Conservation (phyloP, 75 land plant genomes). For the Cryptomeria japonica region DNA sequence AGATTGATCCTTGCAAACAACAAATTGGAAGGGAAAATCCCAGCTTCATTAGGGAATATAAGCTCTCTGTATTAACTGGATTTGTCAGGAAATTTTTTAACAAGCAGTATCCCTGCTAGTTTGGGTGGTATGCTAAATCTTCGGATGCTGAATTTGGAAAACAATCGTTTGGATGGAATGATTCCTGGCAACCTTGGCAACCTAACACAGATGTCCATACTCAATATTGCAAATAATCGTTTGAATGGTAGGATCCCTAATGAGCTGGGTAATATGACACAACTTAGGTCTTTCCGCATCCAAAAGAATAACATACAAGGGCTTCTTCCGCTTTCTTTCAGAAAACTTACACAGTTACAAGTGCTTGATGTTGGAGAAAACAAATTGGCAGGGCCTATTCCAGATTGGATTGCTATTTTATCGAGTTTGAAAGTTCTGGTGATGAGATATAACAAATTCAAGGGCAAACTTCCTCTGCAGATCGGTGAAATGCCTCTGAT, state of each 20-base stretch:
- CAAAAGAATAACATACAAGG: not conserved
- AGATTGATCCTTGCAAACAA: not conserved
- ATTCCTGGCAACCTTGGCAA: constrained; percentile 31
- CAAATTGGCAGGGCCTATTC: constrained; percentile 40
- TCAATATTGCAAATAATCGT: not conserved
- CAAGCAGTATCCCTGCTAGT: constrained; percentile 52
- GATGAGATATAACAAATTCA: constrained; percentile 50
- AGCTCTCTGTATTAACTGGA: constrained; percentile 23
- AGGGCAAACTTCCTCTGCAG: constrained; percentile 16
- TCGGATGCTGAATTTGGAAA: constrained; percentile 47
- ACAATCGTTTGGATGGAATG: constrained; percentile 57
- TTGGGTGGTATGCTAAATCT: constrained; percentile 32
- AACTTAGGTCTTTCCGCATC: not conserved
- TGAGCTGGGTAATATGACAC: not conserved
- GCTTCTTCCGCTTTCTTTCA: constrained; percentile 17
- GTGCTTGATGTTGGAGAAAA: constrained; percentile 57
- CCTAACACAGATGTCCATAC: not conserved
- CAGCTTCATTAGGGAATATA: not conserved
- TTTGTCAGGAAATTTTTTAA: constrained; percentile 48
- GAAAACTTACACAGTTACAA: constrained; percentile 27
- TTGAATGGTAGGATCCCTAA: not conserved
- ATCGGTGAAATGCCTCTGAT: not conserved
- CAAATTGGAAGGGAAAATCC: constrained; percentile 1
- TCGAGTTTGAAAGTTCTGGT: constrained; percentile 41
- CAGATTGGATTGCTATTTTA: constrained; percentile 33